These are phyloP conservation scores for Arxiozyma slooffiae DNA, from an alignment of 1,139 yeast genomes.

Conservation along the genomic window DNA sequence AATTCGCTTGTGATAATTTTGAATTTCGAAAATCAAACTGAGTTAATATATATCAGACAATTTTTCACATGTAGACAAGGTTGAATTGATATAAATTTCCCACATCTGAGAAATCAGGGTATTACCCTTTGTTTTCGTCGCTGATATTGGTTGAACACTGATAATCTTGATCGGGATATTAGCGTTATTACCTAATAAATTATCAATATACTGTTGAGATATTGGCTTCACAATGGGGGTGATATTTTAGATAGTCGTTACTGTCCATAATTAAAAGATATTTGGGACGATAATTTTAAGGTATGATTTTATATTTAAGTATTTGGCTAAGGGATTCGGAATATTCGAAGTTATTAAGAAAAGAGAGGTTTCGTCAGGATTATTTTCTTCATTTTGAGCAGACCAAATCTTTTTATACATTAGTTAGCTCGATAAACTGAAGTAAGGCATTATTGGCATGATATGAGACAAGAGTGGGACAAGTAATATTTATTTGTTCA, in stretches of 20 bases:
- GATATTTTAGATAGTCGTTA: neutral
- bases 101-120: constrained; percentile 18
- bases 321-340: neutral
- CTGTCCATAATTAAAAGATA: neutral
- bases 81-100: constrained; percentile 22
- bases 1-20: constrained; percentile 18
- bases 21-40: constrained; percentile 22
- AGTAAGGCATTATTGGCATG: neutral
- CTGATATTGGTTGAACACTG: constrained; percentile 14
- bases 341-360: neutral
- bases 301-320: neutral
- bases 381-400: neutral
- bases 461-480: too few species aligned
- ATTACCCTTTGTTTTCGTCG: constrained; percentile 8
- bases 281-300: too few species aligned
- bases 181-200: constrained; percentile 9
- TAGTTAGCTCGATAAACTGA: neutral
- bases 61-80: constrained; percentile 22
- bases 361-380: neutral
- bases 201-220: constrained; percentile 8
- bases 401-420: too few species aligned
- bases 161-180: constrained; percentile 18
- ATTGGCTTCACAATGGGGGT: constrained; percentile 1
- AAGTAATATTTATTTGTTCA: too few species aligned
- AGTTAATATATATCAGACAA: constrained; percentile 20